phyloP scores from a whole-genome alignment of 345 rosid genomes.

The Rhodomyrtus tomentosa region DNA sequence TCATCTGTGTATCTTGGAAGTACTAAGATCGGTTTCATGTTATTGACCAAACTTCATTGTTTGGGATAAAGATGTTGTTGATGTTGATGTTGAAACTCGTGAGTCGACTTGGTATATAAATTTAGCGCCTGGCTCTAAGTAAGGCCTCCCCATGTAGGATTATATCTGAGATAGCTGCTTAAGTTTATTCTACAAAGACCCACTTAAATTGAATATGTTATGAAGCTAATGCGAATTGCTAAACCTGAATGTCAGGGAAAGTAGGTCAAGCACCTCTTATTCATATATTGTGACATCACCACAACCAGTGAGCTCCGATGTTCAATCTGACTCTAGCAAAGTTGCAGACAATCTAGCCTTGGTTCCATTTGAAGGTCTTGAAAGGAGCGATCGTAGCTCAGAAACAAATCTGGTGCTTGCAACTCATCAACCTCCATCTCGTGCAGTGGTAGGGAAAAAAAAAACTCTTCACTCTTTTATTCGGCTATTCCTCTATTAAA shows the following conservation, averaged over 20 bases:
- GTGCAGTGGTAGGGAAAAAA: not conserved
- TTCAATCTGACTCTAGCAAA: slow-evolving; percentile 4
- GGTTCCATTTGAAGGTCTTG: not conserved
- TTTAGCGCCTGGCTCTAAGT: not conserved
- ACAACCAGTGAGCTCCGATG: not conserved
- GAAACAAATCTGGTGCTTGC: not conserved
- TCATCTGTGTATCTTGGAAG: not conserved
- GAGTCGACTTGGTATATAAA: not conserved
- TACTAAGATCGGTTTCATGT: not conserved
- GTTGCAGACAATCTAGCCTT: not conserved
- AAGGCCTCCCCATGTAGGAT: not conserved
- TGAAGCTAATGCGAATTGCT: not conserved
- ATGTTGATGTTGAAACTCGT: no score
- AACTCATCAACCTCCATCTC: not conserved
- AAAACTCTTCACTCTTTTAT: no score
- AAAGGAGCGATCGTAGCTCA: not conserved
- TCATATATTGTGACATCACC: not conserved
- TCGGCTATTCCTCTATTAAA: no score
- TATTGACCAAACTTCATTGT: not conserved
- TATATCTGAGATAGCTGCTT: not conserved
- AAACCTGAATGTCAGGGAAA: slow-evolving; percentile 5
- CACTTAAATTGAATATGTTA: not conserved
- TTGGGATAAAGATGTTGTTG: no score
- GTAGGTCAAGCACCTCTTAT: not conserved
- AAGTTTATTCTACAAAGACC: not conserved